A percentile compares a stretch with the other conserved stretches of the same genome.
Evolutionary conservation across 176 grass and related monocot genomes (phyloP).

Genomic region (Melocanna baccifera): DNA sequence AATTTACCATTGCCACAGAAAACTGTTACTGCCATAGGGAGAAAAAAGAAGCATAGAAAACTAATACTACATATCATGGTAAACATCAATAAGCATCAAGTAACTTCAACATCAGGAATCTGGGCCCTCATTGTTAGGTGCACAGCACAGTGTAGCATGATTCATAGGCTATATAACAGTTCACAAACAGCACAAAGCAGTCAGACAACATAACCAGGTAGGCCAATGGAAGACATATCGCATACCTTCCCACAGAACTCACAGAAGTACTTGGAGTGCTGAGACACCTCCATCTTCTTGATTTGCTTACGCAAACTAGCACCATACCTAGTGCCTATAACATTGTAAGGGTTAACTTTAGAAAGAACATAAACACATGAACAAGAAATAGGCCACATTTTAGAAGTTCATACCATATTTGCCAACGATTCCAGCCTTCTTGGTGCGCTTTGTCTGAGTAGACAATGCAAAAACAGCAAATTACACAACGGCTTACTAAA

Average conservation of each 20-base stretch:
- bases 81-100: not conserved
- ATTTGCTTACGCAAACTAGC: conserved; percentile 97
- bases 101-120: not conserved
- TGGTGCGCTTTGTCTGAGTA: conserved; percentile 84
- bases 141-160: not conserved
- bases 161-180: not conserved
- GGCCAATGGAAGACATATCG: conserved; percentile 23
- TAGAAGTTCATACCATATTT: conserved; percentile 68
- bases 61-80: not conserved
- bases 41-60: not conserved
- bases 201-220: not conserved
- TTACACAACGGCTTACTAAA: not conserved
- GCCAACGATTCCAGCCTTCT: conserved; percentile 90
- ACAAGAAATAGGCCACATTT: not conserved
- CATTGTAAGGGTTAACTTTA: not conserved
- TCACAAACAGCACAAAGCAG: not conserved
- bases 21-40: not conserved
- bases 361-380: not conserved
- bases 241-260: conserved; percentile 88
- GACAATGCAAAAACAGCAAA: conserved; percentile 25
- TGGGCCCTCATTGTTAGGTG: not conserved
- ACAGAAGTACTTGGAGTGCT: conserved; percentile 94
- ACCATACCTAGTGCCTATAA: conserved; percentile 85
- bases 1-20: not conserved
- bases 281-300: conserved; percentile 96